A percentile compares a stretch with the other conserved stretches of the same genome.
phyloP scores from a whole-genome alignment of 2,329 filamentous ascomycete species.

The Penicillium brevicompactum region DNA sequence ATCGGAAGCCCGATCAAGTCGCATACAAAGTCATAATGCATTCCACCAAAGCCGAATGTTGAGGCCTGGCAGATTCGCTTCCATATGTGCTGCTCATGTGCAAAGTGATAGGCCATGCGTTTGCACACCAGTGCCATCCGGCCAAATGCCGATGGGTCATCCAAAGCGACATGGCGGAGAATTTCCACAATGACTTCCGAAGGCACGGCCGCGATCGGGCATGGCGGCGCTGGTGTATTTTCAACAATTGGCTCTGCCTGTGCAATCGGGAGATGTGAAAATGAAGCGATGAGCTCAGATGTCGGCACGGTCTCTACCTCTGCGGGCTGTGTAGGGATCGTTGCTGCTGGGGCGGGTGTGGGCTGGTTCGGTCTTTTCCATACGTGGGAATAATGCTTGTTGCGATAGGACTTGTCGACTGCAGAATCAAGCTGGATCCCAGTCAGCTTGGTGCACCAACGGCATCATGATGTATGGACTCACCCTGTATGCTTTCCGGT shows the following conservation, averaged over 20 bases:
- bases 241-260: slow-evolving; percentile 69
- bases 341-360: slow-evolving; percentile 54
- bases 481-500: slow-evolving; percentile 86
- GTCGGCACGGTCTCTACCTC: slow-evolving; percentile 55
- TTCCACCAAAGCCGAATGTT: slow-evolving; percentile 76
- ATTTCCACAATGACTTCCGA: slow-evolving; percentile 85
- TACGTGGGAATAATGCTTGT: slow-evolving; percentile 81
- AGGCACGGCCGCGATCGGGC: slow-evolving; percentile 75
- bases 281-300: slow-evolving; percentile 73
- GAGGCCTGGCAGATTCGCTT: slow-evolving; percentile 69
- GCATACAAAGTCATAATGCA: slow-evolving; percentile 78
- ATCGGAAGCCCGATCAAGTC: slow-evolving; percentile 54
- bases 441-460: slow-evolving; percentile 14
- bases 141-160: slow-evolving; percentile 75
- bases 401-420: slow-evolving; percentile 84
- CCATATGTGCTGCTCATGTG: slow-evolving; percentile 86
- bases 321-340: slow-evolving; percentile 58
- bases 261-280: slow-evolving; percentile 70
- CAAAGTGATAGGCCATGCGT: slow-evolving; percentile 79
- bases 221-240: slow-evolving; percentile 72
- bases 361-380: slow-evolving; percentile 50
- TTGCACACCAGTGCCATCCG: slow-evolving; percentile 82
- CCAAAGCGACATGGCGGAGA: slow-evolving; percentile 69
- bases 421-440: slow-evolving; percentile 70
- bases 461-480: slow-evolving; percentile 5